Evolutionary conservation across 169 alveolate genomes (phyloP).

Genomic region (Eimeria nieschulzi): DNA sequence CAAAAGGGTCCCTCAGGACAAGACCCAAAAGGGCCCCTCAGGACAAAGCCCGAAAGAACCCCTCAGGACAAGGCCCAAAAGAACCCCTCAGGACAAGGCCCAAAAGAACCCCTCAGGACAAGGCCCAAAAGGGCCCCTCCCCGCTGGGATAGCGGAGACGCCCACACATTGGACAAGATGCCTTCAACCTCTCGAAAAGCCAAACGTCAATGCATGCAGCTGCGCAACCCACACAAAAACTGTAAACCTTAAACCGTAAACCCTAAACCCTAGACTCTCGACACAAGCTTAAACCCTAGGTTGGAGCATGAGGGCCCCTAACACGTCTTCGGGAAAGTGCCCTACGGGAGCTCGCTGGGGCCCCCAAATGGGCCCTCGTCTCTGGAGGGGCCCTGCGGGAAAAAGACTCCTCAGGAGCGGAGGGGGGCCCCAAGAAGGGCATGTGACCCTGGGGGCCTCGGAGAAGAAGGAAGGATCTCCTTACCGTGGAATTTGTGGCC

Average conservation of each 20-base stretch:
- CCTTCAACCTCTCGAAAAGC: slow-evolving; percentile 53
- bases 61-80: background rate
- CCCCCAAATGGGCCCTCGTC: background rate
- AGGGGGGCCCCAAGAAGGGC: background rate
- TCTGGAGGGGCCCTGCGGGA: background rate
- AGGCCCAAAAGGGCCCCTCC: background rate
- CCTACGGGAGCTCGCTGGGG: background rate
- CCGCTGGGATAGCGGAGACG: slow-evolving; percentile 60
- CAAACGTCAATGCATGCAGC: slow-evolving; percentile 58
- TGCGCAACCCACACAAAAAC: slow-evolving; percentile 2
- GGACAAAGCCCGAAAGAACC: background rate
- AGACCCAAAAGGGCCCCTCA: background rate
- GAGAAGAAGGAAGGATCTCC: background rate
- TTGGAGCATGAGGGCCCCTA: too few species aligned
- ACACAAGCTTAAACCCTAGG: background rate
- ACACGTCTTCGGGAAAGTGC: background rate
- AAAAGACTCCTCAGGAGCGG: background rate
- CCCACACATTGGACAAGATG: slow-evolving; percentile 67
- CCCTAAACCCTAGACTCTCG: slow-evolving; percentile 14
- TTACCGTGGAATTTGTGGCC: slow-evolving; percentile 42
- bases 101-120: background rate
- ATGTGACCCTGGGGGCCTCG: background rate
- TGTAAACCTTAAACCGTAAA: slow-evolving; percentile 17
- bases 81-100: background rate
- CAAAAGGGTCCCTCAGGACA: background rate